phyloP scores from a whole-genome alignment of 495 filamentous ascomycete species.

The Hypoxylon lienhwacheense region DNA sequence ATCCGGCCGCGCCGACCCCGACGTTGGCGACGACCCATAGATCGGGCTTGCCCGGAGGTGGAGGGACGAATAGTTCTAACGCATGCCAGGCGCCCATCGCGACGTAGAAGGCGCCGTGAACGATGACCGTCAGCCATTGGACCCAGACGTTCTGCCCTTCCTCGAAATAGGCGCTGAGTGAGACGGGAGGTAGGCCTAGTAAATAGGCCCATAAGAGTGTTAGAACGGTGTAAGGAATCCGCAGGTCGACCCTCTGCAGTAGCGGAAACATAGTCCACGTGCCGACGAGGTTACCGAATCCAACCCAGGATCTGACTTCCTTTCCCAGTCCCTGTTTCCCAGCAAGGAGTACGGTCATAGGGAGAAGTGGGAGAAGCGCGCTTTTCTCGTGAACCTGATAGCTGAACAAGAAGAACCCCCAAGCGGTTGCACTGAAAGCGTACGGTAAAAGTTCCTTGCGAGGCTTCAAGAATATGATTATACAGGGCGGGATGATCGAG shows the following conservation, averaged over 20 bases:
- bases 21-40: conserved; percentile 92
- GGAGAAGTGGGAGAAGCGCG: conserved; percentile 84
- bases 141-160: conserved; percentile 48
- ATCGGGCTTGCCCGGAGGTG: conserved; percentile 80
- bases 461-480: conserved; percentile 77
- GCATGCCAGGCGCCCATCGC: conserved; percentile 80
- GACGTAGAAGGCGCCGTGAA: conserved; percentile 76
- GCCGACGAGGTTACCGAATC: conserved; percentile 87
- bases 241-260: conserved; percentile 78
- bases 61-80: conserved; percentile 63
- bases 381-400: conserved; percentile 99
- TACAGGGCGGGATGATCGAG: conserved; percentile 75
- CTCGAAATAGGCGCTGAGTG: conserved; percentile 64
- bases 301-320: conserved; percentile 81
- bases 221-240: conserved; percentile 80
- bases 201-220: conserved; percentile 88
- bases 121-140: conserved; percentile 59
- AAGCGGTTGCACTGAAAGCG: conserved; percentile 77
- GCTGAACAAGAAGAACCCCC: conserved; percentile 96
- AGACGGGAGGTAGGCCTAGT: conserved; percentile 79
- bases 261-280: conserved; percentile 94
- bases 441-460: conserved; percentile 74
- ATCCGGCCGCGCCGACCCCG: conserved; percentile 79
- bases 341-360: conserved; percentile 84
- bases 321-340: conserved; percentile 73